phyloP scores from a whole-genome alignment of 2,329 filamentous ascomycete species.

The Curvularia verruculosa region DNA sequence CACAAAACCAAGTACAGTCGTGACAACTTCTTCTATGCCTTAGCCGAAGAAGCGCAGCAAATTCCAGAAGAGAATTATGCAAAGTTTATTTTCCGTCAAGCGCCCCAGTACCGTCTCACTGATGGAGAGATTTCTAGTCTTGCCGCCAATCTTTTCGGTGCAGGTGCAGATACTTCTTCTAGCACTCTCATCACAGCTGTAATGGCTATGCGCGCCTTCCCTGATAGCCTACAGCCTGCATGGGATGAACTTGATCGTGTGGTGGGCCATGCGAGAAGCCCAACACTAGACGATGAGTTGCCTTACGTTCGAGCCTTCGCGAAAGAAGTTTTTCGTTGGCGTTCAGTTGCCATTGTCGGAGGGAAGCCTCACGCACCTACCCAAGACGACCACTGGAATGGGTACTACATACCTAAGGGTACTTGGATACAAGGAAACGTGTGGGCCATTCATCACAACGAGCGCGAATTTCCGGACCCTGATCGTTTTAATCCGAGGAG shows the following conservation, averaged over 20 bases:
- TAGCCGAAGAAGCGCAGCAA: slow-evolving; percentile 40
- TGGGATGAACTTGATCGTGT: slow-evolving; percentile 44
- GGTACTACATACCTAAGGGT: slow-evolving; percentile 48
- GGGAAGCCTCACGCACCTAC: slow-evolving; percentile 44
- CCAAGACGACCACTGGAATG: slow-evolving; percentile 45
- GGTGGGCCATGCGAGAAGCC: slow-evolving; percentile 40
- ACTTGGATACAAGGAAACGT: slow-evolving; percentile 49
- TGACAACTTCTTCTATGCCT: slow-evolving; percentile 43
- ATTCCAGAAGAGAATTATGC: slow-evolving; percentile 40
- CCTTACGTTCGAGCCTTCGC: slow-evolving; percentile 49
- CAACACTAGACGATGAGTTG: slow-evolving; percentile 40
- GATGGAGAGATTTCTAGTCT: slow-evolving; percentile 41
- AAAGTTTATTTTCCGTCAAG: slow-evolving; percentile 52
- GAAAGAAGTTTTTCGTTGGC: slow-evolving; percentile 45
- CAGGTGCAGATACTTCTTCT: slow-evolving; percentile 42
- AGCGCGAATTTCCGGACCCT: slow-evolving; percentile 25
- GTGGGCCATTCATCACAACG: slow-evolving; percentile 51
- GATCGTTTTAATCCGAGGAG: slow-evolving; percentile 5
- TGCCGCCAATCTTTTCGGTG: slow-evolving; percentile 40
- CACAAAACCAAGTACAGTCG: slow-evolving; percentile 31
- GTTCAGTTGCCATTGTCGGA: slow-evolving; percentile 43
- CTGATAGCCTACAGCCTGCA: slow-evolving; percentile 33
- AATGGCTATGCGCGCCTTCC: slow-evolving; percentile 42
- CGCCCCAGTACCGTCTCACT: slow-evolving; percentile 34
- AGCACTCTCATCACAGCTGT: slow-evolving; percentile 42